These are phyloP conservation scores for Russula dissimulans DNA, from an alignment of 768 basidiomycete genomes.

Conservation along the genomic window DNA sequence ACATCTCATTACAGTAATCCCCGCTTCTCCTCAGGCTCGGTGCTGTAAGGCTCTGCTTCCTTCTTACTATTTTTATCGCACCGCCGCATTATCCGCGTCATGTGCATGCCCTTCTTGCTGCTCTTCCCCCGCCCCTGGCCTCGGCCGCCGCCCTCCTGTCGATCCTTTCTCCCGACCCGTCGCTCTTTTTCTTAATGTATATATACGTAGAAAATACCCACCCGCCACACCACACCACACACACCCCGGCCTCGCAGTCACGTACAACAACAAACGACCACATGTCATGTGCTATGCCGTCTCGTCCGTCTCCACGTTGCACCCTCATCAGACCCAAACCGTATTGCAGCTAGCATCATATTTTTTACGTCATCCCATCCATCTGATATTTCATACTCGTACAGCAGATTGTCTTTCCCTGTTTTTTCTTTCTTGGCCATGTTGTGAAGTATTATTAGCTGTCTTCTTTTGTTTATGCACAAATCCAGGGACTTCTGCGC, in stretches of 20 bases:
- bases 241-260: background rate
- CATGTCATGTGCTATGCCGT: background rate
- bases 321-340: background rate
- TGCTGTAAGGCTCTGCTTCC: background rate
- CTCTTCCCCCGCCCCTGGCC: background rate
- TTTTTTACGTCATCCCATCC: background rate
- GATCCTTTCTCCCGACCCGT: background rate
- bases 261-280: background rate
- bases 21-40: slow-evolving; percentile 1
- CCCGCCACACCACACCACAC: too few relatives aligned
- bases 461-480: background rate
- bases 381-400: background rate
- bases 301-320: background rate
- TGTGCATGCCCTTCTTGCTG: background rate
- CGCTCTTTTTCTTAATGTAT: background rate
- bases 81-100: background rate
- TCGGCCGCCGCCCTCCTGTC: background rate
- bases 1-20: background rate
- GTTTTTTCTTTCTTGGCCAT: background rate
- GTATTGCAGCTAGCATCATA: background rate
- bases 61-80: background rate
- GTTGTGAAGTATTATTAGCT: slow-evolving; percentile 12
- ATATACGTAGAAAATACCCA: background rate
- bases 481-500: background rate
- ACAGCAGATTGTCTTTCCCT: background rate